phyloP scores from a whole-genome alignment of 2,329 filamentous ascomycete genomes.

The Phialophora chinensis region DNA sequence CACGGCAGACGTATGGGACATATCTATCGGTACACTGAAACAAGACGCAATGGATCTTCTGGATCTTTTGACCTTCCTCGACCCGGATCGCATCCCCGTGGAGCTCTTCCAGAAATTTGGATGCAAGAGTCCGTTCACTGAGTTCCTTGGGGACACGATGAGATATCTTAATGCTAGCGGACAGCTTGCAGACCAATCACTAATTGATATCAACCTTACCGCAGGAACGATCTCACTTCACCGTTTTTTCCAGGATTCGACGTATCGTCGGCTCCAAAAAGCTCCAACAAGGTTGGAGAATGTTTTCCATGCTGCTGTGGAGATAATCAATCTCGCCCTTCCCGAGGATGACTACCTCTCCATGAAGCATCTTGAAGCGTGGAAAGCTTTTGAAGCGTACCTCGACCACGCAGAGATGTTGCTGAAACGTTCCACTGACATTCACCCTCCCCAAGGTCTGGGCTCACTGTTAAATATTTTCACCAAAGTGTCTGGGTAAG shows the following conservation, averaged over 20 bases:
- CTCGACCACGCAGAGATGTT: constrained; percentile 3
- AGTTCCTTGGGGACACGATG: constrained; percentile 3
- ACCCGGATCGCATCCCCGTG: constrained; percentile 2
- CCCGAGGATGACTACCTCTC: constrained; percentile 4
- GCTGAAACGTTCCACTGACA: constrained; percentile 2
- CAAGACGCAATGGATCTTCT: constrained; percentile 37
- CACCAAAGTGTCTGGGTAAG: constrained; percentile 1
- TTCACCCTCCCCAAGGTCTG: constrained; percentile 1
- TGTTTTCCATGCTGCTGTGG: constrained; percentile 4
- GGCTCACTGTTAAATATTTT: constrained; percentile 4
- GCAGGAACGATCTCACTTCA: constrained; percentile 4
- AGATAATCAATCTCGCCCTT: constrained; percentile 1
- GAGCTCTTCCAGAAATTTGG: constrained; percentile 2
- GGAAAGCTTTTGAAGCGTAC: constrained; percentile 4
- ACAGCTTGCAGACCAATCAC: constrained; percentile 2
- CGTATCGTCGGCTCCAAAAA: constrained; percentile 3
- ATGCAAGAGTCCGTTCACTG: constrained; percentile 1
- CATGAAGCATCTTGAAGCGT: constrained; percentile 5
- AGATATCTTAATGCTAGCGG: constrained; percentile 5
- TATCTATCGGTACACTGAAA: background rate
- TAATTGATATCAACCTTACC: constrained; percentile 4
- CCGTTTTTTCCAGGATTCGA: constrained; percentile 1
- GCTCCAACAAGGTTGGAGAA: constrained; percentile 1
- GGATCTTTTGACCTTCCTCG: constrained; percentile 37
- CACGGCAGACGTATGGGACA: constrained; percentile 2